A percentile compares a stretch with the other conserved stretches of the same genome.
Conservation (phyloP, 2,329 filamentous ascomycete species). For the Verticillium longisporum region DNA sequence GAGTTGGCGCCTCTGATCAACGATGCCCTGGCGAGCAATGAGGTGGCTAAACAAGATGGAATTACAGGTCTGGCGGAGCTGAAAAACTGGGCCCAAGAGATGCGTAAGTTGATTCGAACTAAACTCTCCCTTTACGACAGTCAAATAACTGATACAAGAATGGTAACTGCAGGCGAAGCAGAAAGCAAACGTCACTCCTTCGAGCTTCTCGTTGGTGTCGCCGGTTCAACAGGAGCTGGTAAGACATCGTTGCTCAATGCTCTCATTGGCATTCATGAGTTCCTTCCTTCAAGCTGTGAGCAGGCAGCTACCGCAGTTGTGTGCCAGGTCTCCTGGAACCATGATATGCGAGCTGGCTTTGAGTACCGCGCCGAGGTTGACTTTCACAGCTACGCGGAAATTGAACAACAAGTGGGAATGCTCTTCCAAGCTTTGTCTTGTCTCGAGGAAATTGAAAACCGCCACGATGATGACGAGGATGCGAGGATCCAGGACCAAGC, state of each 20-base stretch:
- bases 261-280: constrained; percentile 6
- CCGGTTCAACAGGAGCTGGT: constrained; percentile 17
- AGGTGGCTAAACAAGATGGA: background rate
- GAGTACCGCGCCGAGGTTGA: constrained; percentile 14
- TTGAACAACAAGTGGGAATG: constrained; percentile 9
- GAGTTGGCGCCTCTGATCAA: background rate
- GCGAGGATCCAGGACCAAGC: constrained; percentile 6
- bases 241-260: constrained; percentile 19
- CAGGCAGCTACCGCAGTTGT: constrained; percentile 19
- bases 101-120: background rate
- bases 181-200: constrained; percentile 4
- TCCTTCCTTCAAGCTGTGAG: constrained; percentile 22
- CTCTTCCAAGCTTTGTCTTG: constrained; percentile 12
- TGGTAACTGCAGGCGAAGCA: background rate
- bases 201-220: constrained; percentile 15
- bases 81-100: background rate
- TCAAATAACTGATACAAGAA: background rate
- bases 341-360: constrained; percentile 5
- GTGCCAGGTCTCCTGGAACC: constrained; percentile 19
- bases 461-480: constrained; percentile 9
- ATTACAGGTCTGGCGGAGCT: background rate
- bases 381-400: constrained; percentile 10
- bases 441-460: background rate
- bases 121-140: background rate
- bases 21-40: background rate